Conservation (phyloP, 441 rosid genomes). For the Pelargonium fulgidum region DNA sequence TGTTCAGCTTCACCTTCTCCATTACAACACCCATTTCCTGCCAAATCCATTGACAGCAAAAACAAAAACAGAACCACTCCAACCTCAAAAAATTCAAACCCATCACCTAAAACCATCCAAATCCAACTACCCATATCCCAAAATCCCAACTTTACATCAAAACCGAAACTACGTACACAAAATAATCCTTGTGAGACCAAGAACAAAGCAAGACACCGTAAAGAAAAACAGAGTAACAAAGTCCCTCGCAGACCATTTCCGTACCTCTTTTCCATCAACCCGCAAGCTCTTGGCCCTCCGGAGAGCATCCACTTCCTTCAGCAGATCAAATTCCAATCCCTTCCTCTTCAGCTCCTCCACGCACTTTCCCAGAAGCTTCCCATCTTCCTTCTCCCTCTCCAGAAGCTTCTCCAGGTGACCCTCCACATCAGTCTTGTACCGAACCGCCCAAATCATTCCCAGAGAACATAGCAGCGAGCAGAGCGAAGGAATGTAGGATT, state of each 20-base stretch:
- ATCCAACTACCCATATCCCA: not conserved
- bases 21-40: not conserved
- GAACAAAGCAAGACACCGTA: slow-evolving; percentile 57
- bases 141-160: too few species aligned
- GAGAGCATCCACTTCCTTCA: slow-evolving; percentile 84
- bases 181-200: slow-evolving; percentile 62
- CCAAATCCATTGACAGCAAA: slow-evolving; percentile 10
- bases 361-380: slow-evolving; percentile 62
- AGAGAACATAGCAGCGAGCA: slow-evolving; percentile 61
- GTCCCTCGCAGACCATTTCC: slow-evolving; percentile 78
- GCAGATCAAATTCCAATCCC: slow-evolving; percentile 77
- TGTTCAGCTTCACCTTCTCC: slow-evolving; percentile 27
- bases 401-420: slow-evolving; percentile 64
- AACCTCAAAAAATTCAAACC: not conserved
- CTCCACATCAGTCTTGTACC: slow-evolving; percentile 80
- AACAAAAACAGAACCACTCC: slow-evolving; percentile 8
- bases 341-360: slow-evolving; percentile 89
- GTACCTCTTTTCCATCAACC: slow-evolving; percentile 51
- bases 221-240: slow-evolving; percentile 70
- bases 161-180: slow-evolving; percentile 28
- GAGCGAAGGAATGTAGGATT: slow-evolving; percentile 74
- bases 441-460: slow-evolving; percentile 71
- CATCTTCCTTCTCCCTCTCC: slow-evolving; percentile 88
- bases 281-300: slow-evolving; percentile 88
- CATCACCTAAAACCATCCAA: not conserved